Conservation (phyloP, 345 rosid species). For the Brassica napus region DNA sequence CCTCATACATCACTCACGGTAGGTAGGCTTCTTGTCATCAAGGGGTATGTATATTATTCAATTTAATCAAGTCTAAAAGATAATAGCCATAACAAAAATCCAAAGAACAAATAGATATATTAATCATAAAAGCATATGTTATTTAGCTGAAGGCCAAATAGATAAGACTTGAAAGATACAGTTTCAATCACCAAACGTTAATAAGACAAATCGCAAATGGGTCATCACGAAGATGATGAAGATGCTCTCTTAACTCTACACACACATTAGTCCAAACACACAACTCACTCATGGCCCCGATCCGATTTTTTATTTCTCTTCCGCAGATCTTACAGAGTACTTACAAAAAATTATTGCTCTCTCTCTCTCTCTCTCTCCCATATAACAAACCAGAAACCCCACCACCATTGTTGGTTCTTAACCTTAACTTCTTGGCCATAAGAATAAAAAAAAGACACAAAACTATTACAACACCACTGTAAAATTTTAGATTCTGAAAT, state of each 20-base stretch:
- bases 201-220: slow-evolving; percentile 35
- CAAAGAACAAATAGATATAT: background rate
- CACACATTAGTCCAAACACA: slow-evolving; percentile 33
- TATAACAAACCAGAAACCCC: slow-evolving; percentile 20
- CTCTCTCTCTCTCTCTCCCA: background rate
- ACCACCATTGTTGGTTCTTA: slow-evolving; percentile 25
- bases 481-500: slow-evolving; percentile 4
- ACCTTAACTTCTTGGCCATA: slow-evolving; percentile 5
- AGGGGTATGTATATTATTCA: background rate
- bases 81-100: background rate
- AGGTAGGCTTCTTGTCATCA: slow-evolving; percentile 14
- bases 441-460: slow-evolving; percentile 1
- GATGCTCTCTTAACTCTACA: slow-evolving; percentile 35
- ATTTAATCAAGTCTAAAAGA: background rate
- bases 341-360: background rate
- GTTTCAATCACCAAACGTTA: slow-evolving; percentile 34
- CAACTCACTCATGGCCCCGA: slow-evolving; percentile 33
- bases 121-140: background rate
- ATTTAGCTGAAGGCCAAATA: slow-evolving; percentile 25
- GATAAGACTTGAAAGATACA: slow-evolving; percentile 34
- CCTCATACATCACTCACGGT: background rate
- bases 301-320: background rate
- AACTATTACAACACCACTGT: slow-evolving; percentile 20
- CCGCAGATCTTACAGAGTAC: slow-evolving; percentile 17
- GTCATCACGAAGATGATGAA: slow-evolving; percentile 26